phyloP scores from a whole-genome alignment of 106 monocot genomes.

The Apostasia shenzhenica region DNA sequence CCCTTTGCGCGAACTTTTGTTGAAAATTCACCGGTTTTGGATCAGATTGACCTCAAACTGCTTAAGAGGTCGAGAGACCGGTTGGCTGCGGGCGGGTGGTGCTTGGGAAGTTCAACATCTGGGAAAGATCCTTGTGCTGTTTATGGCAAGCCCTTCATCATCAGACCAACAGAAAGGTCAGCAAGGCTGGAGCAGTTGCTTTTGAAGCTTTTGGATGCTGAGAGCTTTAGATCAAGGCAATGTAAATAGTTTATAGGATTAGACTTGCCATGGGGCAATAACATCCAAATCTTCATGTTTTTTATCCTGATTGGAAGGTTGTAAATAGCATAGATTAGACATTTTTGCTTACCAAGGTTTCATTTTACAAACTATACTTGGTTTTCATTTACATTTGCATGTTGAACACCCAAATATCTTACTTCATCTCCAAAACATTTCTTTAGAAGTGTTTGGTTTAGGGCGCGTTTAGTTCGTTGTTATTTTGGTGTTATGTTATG shows the following conservation, averaged over 20 bases:
- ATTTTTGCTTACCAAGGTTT: too few relatives aligned
- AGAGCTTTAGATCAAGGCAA: conserved; percentile 63
- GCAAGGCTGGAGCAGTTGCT: conserved; percentile 59
- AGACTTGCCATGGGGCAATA: conserved; percentile 28
- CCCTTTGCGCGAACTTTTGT: conserved; percentile 57
- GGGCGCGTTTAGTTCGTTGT: too few relatives aligned
- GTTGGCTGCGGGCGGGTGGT: conserved; percentile 72
- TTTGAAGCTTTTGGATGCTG: conserved; percentile 52
- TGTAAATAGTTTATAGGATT: conserved; percentile 43
- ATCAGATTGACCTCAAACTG: conserved; percentile 59
- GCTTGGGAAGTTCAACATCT: conserved; percentile 21
- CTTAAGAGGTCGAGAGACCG: conserved; percentile 20
- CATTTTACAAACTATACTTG: too few relatives aligned
- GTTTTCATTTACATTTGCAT: too few relatives aligned
- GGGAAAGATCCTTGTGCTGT: conserved; percentile 29
- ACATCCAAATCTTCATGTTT: conserved; percentile 59
- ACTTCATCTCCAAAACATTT: too few relatives aligned
- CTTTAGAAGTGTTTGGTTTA: too few relatives aligned
- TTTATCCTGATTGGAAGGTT: conserved; percentile 45
- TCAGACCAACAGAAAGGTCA: conserved; percentile 43
- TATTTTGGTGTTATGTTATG: too few relatives aligned
- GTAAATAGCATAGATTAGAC: conserved; percentile 37
- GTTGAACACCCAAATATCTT: too few relatives aligned
- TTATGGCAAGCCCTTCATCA: conserved; percentile 16
- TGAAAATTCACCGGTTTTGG: conserved; percentile 36